phyloP scores from a whole-genome alignment of 805 yeast species.

The Ogataea nakhonphanomensis region DNA sequence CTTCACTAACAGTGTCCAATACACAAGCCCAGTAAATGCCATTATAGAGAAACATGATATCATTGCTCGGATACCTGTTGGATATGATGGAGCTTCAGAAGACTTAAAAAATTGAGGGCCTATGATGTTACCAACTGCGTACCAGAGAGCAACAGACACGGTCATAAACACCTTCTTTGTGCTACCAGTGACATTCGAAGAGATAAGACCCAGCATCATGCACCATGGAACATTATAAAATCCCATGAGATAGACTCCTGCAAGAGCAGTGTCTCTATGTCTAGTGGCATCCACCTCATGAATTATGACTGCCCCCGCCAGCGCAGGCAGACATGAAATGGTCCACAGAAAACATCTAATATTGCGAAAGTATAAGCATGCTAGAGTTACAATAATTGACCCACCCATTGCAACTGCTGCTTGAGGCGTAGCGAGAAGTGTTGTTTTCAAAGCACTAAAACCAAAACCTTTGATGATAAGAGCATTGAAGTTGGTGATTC shows the following conservation, averaged over 20 bases:
- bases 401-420: conserved; percentile 35
- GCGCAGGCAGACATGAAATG: no score
- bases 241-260: conserved; percentile 8
- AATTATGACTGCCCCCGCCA: conserved; percentile 1
- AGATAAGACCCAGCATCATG: conserved; percentile 23
- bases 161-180: conserved; percentile 52
- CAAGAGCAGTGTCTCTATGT: background rate
- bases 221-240: no score
- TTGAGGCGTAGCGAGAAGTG: conserved; percentile 29
- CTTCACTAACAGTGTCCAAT: no score
- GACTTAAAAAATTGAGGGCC: conserved; percentile 62
- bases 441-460: conserved; percentile 32
- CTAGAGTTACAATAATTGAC: no score
- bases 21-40: no score
- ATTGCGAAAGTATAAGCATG: no score
- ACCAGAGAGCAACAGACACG: conserved; percentile 51
- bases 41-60: no score
- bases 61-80: no score
- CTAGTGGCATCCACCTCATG: background rate
- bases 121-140: conserved; percentile 51
- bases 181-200: conserved; percentile 56
- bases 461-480: conserved; percentile 41
- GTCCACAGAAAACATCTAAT: no score
- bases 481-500: conserved; percentile 46
- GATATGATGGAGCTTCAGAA: conserved; percentile 46